Conservation (phyloP, 23 red algal species). For the Gracilariopsis chorda region DNA sequence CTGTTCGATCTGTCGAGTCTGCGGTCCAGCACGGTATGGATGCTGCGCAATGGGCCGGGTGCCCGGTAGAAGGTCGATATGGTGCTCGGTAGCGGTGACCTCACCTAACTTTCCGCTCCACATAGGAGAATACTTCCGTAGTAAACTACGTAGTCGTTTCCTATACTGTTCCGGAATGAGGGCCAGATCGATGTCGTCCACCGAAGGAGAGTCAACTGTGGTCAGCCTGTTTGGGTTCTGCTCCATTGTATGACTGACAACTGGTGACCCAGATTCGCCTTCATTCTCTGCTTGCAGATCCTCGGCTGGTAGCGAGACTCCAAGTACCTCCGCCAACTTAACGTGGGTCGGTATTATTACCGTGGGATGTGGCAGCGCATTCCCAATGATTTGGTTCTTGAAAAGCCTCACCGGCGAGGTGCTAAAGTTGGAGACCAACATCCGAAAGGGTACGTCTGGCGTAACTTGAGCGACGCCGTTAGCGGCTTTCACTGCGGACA, state of each 20-base stretch:
- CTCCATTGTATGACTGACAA: too few species aligned
- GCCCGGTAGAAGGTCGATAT: not conserved
- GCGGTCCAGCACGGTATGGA: too few species aligned
- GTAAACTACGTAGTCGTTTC: not conserved
- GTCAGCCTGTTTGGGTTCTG: too few species aligned
- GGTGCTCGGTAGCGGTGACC: not conserved
- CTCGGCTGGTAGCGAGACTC: too few species aligned
- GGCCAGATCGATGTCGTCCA: not conserved
- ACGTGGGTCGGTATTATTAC: too few species aligned
- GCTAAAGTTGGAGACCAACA: slow-evolving; percentile 8
- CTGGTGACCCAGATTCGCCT: too few species aligned
- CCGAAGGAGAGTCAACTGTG: too few species aligned
- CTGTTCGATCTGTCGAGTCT: not conserved
- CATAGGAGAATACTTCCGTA: not conserved
- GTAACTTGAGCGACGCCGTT: not conserved
- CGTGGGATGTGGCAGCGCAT: not conserved
- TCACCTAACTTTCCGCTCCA: not conserved
- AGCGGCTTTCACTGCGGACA: not conserved
- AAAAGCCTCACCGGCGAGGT: not conserved
- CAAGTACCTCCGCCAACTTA: too few species aligned
- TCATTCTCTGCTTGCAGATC: too few species aligned
- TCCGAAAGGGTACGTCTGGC: not conserved
- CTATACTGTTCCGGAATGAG: not conserved
- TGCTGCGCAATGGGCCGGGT: too few species aligned
- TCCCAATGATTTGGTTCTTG: not conserved